A percentile compares a stretch with the other conserved stretches of the same genome.
Evolutionary conservation across 495 filamentous ascomycete genomes (phyloP).

Genomic region (Xylaria scruposa): DNA sequence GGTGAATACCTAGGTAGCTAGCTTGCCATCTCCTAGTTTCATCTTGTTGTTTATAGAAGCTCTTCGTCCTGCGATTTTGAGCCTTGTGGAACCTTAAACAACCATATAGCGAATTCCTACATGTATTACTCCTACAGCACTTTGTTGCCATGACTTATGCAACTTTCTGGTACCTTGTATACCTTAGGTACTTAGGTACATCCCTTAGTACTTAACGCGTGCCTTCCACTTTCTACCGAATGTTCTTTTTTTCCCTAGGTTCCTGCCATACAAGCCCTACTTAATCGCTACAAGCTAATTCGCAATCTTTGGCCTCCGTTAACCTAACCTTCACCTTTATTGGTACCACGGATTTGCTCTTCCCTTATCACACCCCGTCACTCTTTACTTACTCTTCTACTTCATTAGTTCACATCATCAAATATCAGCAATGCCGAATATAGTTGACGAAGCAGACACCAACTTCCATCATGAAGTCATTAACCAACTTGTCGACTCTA

Average conservation of each 20-base stretch:
- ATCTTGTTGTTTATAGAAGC: not conserved
- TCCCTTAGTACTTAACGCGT: not conserved
- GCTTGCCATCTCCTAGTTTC: not conserved
- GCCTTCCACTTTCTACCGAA: not conserved
- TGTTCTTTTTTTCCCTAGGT: not conserved
- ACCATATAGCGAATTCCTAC: not conserved
- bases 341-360: not conserved
- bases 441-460: not conserved
- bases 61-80: not conserved
- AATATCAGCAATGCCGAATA: not conserved
- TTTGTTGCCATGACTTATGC: not conserved
- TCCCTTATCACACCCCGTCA: not conserved
- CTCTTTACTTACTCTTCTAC: not conserved
- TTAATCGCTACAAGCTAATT: not conserved
- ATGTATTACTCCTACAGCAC: not conserved
- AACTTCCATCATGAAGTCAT: constrained; percentile 8
- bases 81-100: not conserved
- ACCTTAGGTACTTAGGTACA: not conserved
- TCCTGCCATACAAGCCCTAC: not conserved
- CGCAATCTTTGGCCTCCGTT: not conserved
- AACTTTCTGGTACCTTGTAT: not conserved
- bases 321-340: not conserved
- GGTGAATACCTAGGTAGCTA: not conserved
- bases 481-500: not conserved
- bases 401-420: not conserved